These are phyloP conservation scores for Xylaria sp. DNA, from an alignment of 2,329 filamentous ascomycete genomes.

Conservation along the genomic window DNA sequence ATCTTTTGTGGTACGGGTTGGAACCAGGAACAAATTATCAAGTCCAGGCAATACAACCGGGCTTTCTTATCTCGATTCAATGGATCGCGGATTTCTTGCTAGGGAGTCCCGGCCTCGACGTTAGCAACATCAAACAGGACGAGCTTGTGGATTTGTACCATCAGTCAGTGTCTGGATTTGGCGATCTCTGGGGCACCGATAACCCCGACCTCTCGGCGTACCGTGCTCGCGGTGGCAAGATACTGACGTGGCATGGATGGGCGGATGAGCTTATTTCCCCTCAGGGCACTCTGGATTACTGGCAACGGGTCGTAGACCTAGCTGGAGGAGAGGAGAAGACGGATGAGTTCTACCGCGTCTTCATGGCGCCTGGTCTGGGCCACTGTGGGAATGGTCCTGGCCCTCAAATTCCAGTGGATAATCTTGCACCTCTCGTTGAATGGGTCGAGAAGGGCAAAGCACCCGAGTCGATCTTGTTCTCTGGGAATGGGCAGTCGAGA, in stretches of 20 bases:
- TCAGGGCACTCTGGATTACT: slow-evolving; percentile 49
- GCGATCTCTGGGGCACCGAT: slow-evolving; percentile 44
- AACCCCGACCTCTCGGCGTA: slow-evolving; percentile 47
- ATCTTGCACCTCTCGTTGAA: slow-evolving; percentile 36
- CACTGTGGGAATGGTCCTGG: slow-evolving; percentile 60
- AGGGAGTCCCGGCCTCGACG: slow-evolving; percentile 41
- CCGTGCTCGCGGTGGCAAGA: slow-evolving; percentile 51
- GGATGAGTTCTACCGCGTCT: slow-evolving; percentile 61
- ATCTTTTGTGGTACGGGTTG: slow-evolving; percentile 38
- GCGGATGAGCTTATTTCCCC: slow-evolving; percentile 52
- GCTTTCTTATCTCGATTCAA: slow-evolving; percentile 33
- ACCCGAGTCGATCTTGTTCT: slow-evolving; percentile 36
- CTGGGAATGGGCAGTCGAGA: slow-evolving; percentile 34
- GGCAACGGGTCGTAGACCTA: slow-evolving; percentile 43
- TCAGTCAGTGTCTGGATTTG: slow-evolving; percentile 37
- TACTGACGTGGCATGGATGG: slow-evolving; percentile 56
- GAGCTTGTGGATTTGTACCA: slow-evolving; percentile 40
- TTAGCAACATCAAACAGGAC: slow-evolving; percentile 46
- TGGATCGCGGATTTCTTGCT: slow-evolving; percentile 44
- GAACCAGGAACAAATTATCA: slow-evolving; percentile 21
- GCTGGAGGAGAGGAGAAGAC: slow-evolving; percentile 43
- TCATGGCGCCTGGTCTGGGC: slow-evolving; percentile 61
- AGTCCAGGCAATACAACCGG: slow-evolving; percentile 32
- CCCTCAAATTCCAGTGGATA: slow-evolving; percentile 42
- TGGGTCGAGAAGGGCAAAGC: slow-evolving; percentile 42